Evolutionary conservation across 2,329 filamentous ascomycete genomes (phyloP).

Genomic region (Boeremia exigua): DNA sequence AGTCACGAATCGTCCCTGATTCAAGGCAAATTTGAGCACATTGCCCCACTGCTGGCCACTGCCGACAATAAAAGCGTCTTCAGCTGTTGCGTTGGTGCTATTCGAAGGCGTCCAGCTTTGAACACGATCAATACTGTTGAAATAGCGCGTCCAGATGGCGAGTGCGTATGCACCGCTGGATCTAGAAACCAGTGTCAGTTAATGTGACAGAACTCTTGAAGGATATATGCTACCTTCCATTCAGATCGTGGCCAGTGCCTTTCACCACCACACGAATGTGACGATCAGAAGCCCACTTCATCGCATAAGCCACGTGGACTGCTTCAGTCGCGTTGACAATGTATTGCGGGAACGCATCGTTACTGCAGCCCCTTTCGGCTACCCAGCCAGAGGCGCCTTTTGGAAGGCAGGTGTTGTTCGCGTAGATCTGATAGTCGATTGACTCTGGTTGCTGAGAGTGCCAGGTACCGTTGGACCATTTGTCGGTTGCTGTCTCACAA

Average conservation of each 20-base stretch:
- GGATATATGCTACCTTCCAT: conserved; percentile 11
- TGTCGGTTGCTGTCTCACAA: conserved; percentile 30
- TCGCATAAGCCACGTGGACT: conserved; percentile 32
- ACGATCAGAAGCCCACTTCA: conserved; percentile 32
- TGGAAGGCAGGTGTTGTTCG: conserved; percentile 46
- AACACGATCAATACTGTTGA: conserved; percentile 14
- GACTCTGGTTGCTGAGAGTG: conserved; percentile 42
- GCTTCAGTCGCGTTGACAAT: conserved; percentile 44
- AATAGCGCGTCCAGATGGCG: conserved; percentile 29
- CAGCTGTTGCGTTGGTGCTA: background rate
- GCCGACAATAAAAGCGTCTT: conserved; percentile 27
- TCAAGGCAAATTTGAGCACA: background rate
- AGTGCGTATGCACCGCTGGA: conserved; percentile 26
- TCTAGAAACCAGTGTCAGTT: background rate
- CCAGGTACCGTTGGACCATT: conserved; percentile 41
- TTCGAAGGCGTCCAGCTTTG: conserved; percentile 5
- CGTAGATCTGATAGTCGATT: conserved; percentile 38
- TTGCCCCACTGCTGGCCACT: conserved; percentile 24
- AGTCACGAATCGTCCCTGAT: conserved; percentile 3
- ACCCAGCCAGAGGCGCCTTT: conserved; percentile 30
- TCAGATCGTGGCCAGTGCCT: conserved; percentile 17
- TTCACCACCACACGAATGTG: conserved; percentile 22
- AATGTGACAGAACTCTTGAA: too few species aligned
- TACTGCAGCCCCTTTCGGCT: conserved; percentile 30
- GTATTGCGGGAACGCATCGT: conserved; percentile 41